phyloP scores from a whole-genome alignment of 257 asterid species.

The Solanum infundibuliforme region DNA sequence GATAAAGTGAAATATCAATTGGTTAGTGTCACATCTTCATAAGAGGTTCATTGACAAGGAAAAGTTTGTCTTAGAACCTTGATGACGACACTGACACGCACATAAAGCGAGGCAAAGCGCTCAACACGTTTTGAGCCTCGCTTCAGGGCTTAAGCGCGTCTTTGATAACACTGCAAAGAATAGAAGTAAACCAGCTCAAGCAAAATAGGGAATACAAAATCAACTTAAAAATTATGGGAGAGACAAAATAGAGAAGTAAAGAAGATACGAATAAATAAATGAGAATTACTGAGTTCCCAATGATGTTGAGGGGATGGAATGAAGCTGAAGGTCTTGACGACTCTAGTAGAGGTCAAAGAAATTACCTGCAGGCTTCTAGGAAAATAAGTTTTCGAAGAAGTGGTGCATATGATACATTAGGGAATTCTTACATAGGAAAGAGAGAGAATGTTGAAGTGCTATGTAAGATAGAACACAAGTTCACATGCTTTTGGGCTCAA shows the following conservation, averaged over 20 bases:
- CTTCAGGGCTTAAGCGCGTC: too few relatives aligned
- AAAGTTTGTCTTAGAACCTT: too few relatives aligned
- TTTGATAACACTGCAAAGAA: not conserved
- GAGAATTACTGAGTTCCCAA: not conserved
- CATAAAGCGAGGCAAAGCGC: too few relatives aligned
- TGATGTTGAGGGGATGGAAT: not conserved
- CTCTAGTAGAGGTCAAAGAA: not conserved
- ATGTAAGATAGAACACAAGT: not conserved
- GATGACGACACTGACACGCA: too few relatives aligned
- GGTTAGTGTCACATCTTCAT: too few relatives aligned
- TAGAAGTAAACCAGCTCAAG: not conserved
- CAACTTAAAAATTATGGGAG: not conserved
- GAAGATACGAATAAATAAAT: not conserved
- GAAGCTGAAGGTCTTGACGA: not conserved
- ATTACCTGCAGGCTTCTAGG: not conserved
- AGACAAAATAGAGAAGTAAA: not conserved
- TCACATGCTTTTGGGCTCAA: not conserved
- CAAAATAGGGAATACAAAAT: not conserved
- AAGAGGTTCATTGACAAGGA: too few relatives aligned
- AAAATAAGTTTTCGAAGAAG: not conserved
- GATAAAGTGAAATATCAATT: too few relatives aligned
- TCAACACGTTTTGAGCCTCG: too few relatives aligned
- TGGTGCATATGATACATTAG: not conserved
- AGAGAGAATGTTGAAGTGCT: not conserved
- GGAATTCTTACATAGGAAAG: not conserved